Evolutionary conservation across 148 eudicot species (phyloP).

Genomic region (Bassia scoparia): DNA sequence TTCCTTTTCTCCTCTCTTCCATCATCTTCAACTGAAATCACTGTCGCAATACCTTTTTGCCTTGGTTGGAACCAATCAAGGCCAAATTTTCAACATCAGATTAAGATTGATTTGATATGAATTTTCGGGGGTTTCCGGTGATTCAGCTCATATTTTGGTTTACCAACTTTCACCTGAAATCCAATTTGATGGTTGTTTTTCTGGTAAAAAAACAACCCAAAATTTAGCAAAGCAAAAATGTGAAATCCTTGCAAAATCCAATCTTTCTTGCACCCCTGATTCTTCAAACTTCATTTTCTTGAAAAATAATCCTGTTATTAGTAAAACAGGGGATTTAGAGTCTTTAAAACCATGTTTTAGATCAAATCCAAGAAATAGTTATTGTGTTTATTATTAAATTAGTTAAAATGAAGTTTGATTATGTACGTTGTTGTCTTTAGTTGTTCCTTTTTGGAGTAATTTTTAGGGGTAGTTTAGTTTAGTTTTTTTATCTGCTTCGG

Average conservation of each 20-base stretch:
- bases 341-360: conserved; percentile 18
- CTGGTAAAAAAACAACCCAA: conserved; percentile 70
- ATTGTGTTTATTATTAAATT: no score
- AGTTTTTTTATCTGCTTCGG: no score
- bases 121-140: conserved; percentile 14
- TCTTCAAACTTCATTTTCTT: conserved; percentile 27
- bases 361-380: conserved; percentile 29
- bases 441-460: no score
- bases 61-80: conserved; percentile 31
- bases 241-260: conserved; percentile 22
- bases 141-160: conserved; percentile 37
- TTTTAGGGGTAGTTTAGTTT: no score
- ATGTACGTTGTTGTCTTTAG: no score
- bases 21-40: conserved; percentile 41
- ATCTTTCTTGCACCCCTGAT: conserved; percentile 18
- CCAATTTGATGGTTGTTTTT: conserved; percentile 64
- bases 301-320: conserved; percentile 58
- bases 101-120: conserved; percentile 26
- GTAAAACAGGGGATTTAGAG: conserved; percentile 43
- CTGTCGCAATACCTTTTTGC: conserved; percentile 33
- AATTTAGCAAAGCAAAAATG: conserved; percentile 46
- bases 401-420: no score
- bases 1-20: conserved; percentile 27
- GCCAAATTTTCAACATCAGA: conserved; percentile 34
- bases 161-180: conserved; percentile 66